Base-by-base conservation (phyloP, 805 yeast genomes). In the Suhomyces faveliae region DNA sequence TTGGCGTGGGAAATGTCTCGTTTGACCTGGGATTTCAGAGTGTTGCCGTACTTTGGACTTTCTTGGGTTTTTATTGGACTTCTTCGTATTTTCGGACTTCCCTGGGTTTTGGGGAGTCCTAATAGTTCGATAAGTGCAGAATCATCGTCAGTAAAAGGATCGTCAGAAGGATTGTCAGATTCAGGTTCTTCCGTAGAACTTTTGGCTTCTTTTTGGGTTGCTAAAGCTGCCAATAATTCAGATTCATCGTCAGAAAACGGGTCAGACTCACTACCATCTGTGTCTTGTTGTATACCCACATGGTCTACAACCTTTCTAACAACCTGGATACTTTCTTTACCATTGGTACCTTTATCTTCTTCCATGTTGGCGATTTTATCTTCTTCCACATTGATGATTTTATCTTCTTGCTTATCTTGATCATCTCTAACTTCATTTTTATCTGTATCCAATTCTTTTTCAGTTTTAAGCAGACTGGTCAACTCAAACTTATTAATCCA, bases 401-500 rank as follows among this genome's bases (percentile, higher is more conserved):
- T 12, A 13, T 35, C 33, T 9, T 13, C 29, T 27, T 40, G 35
- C 4, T 40, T 35, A 12, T 40, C 35, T 19, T 30, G 27, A 6
- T 4, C 8, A 12, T 35, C 35, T 12, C 11, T 10, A 33, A 25
- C 17, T 8, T 15, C 13, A 17, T 23, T 20, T 23, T n/a, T 19
- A 35, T 42, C 17, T 12, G 29, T 13, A n/a, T 29, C 44, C 17
- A 13, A 9, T 8, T 40, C 21, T 5, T 23, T 17, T 5, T 23
- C 33, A 25, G 35, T 27, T 12, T 20, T 24, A n/a, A 25, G 8
- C 43, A 25, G 43, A 20, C 38, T 44, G 17, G 45, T 46, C 38
- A 43, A 49, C 19, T 59, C 65, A 47, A 68, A 64, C 51, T 60
- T 70, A 42, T 59, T 62, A 13, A 66, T 64, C 73, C 71, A 75